These are phyloP conservation scores for Lenwebbia sp. DNA, from an alignment of 345 rosid species.

Conservation along the genomic window DNA sequence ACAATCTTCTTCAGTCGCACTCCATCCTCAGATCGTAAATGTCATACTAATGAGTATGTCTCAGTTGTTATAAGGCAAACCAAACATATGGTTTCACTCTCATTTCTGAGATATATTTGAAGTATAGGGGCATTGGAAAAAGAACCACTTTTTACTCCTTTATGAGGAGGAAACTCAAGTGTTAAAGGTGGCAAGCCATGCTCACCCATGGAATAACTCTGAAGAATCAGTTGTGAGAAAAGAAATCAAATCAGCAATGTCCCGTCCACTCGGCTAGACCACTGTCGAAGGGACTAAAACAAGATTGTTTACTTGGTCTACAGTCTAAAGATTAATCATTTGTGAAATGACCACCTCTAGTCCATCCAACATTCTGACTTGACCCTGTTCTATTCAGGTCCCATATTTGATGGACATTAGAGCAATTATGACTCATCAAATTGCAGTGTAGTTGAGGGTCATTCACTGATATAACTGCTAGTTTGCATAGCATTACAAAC, in stretches of 20 bases:
- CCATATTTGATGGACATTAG: background rate
- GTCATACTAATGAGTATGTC: background rate
- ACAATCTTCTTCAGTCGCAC: background rate
- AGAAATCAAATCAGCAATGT: background rate
- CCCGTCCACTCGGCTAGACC: background rate
- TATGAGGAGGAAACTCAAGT: background rate
- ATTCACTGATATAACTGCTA: background rate
- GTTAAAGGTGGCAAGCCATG: background rate
- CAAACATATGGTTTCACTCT: background rate
- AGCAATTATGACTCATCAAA: background rate
- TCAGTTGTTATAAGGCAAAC: background rate
- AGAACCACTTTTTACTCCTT: background rate
- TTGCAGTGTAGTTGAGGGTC: background rate
- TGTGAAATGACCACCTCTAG: background rate
- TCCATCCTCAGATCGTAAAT: background rate
- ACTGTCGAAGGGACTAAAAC: background rate
- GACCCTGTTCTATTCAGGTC: background rate
- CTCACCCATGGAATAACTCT: background rate
- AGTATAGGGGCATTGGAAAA: background rate
- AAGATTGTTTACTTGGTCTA: background rate
- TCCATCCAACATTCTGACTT: background rate
- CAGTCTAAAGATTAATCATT: background rate
- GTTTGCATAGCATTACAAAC: background rate
- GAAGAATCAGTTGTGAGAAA: background rate
- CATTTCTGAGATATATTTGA: background rate